These are phyloP conservation scores for Xanthoconium separans DNA, from an alignment of 1,284 basidiomycete genomes.

Conservation along the genomic window DNA sequence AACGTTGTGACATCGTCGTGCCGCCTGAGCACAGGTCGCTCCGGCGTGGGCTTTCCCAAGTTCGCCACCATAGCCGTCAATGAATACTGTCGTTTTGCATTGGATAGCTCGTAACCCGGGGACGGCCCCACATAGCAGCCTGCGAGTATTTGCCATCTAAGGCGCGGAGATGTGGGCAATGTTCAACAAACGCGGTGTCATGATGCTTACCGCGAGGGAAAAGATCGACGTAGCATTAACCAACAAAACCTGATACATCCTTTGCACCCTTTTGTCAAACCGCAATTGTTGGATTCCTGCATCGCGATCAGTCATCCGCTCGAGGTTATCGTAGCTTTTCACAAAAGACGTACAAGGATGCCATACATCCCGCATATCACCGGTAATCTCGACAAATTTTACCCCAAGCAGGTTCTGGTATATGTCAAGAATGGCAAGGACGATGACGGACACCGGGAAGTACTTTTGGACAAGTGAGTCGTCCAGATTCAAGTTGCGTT, in stretches of 20 bases:
- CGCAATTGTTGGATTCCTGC: slow-evolving; percentile 72
- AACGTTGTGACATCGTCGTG: slow-evolving; percentile 80
- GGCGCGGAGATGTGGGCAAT: neutral
- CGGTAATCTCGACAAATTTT: slow-evolving; percentile 63
- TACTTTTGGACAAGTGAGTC: slow-evolving; percentile 80
- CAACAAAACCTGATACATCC: slow-evolving; percentile 68
- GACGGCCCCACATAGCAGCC: too few species aligned
- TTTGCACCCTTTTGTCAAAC: slow-evolving; percentile 79
- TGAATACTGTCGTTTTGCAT: too few species aligned
- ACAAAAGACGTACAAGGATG: slow-evolving; percentile 57
- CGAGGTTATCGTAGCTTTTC: neutral
- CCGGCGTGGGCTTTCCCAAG: slow-evolving; percentile 77
- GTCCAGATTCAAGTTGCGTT: slow-evolving; percentile 65
- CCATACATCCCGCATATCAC: slow-evolving; percentile 55
- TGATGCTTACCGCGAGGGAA: slow-evolving; percentile 67
- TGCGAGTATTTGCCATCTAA: slow-evolving; percentile 77
- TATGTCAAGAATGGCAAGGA: slow-evolving; percentile 75
- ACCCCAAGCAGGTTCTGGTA: slow-evolving; percentile 80
- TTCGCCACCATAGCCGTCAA: slow-evolving; percentile 87
- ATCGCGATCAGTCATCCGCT: neutral
- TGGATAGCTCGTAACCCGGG: too few species aligned
- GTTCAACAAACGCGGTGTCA: neutral
- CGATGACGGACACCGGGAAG: slow-evolving; percentile 79
- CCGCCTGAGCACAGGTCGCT: slow-evolving; percentile 78
- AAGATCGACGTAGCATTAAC: slow-evolving; percentile 83